These are phyloP conservation scores for Sporothrix globosa DNA, from an alignment of 2,329 filamentous ascomycete species.

Conservation along the genomic window DNA sequence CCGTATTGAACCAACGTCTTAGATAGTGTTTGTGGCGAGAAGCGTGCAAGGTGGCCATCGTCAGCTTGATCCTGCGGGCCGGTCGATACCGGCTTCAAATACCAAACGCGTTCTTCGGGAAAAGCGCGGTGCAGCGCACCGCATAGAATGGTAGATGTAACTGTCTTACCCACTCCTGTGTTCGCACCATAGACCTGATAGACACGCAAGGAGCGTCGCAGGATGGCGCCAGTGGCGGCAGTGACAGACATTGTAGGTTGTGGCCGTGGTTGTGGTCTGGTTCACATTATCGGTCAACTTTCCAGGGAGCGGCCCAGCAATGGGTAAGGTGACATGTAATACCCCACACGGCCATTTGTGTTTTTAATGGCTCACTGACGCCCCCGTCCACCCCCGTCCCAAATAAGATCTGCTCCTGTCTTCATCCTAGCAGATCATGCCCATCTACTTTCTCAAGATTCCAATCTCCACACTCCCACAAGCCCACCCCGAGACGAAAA, in stretches of 20 bases:
- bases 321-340: no score
- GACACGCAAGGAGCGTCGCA: constrained; percentile 69
- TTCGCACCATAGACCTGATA: constrained; percentile 83
- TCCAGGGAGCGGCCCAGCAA: neutral
- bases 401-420: no score
- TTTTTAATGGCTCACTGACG: neutral
- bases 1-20: constrained; percentile 67
- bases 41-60: constrained; percentile 28
- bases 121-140: constrained; percentile 56
- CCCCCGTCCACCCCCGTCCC: no score
- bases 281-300: neutral
- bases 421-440: no score
- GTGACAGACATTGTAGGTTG: constrained; percentile 14
- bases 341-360: neutral
- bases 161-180: constrained; percentile 82
- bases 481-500: neutral
- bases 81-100: constrained; percentile 81
- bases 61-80: constrained; percentile 59
- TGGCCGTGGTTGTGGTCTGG: neutral
- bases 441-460: neutral
- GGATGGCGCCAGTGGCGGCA: constrained; percentile 46
- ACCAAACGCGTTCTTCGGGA: constrained; percentile 51
- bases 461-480: neutral
- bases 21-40: constrained; percentile 17
- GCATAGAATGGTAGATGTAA: constrained; percentile 73